Evolutionary conservation across 2,329 filamentous ascomycete species (phyloP).

Genomic region (Aschersonia sp.): DNA sequence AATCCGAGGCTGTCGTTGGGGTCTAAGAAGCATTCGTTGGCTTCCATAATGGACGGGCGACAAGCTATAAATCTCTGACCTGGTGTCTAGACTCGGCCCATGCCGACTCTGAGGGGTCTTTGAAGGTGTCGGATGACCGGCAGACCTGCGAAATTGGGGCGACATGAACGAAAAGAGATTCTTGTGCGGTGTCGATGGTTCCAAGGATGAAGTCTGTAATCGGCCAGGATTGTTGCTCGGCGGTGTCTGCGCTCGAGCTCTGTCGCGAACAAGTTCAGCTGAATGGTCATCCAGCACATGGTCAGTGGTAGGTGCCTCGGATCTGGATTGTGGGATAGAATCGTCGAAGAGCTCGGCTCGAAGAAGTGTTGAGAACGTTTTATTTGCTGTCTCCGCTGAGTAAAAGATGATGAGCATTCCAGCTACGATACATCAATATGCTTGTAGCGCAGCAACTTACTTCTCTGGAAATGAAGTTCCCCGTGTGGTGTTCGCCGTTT

Average conservation of each 20-base stretch:
- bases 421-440: background rate
- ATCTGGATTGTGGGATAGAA: slow-evolving; percentile 69
- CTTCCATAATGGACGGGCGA: slow-evolving; percentile 89
- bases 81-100: slow-evolving; percentile 75
- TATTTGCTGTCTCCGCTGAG: slow-evolving; percentile 80
- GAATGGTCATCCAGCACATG: slow-evolving; percentile 32
- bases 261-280: slow-evolving; percentile 43
- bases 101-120: slow-evolving; percentile 81
- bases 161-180: slow-evolving; percentile 92
- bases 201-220: slow-evolving; percentile 59
- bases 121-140: slow-evolving; percentile 75
- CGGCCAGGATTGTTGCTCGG: slow-evolving; percentile 49
- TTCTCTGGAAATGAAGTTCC: slow-evolving; percentile 88
- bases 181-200: slow-evolving; percentile 91
- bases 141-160: slow-evolving; percentile 53
- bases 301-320: slow-evolving; percentile 48
- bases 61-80: slow-evolving; percentile 87
- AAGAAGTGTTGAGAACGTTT: slow-evolving; percentile 77
- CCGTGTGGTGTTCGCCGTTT: slow-evolving; percentile 77
- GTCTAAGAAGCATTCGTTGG: slow-evolving; percentile 84
- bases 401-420: slow-evolving; percentile 1
- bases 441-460: slow-evolving; percentile 30
- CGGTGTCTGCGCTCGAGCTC: slow-evolving; percentile 66
- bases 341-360: slow-evolving; percentile 87
- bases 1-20: slow-evolving; percentile 73